phyloP scores from a whole-genome alignment of 495 filamentous ascomycete species.

The Thermothielavioides terrestris region DNA sequence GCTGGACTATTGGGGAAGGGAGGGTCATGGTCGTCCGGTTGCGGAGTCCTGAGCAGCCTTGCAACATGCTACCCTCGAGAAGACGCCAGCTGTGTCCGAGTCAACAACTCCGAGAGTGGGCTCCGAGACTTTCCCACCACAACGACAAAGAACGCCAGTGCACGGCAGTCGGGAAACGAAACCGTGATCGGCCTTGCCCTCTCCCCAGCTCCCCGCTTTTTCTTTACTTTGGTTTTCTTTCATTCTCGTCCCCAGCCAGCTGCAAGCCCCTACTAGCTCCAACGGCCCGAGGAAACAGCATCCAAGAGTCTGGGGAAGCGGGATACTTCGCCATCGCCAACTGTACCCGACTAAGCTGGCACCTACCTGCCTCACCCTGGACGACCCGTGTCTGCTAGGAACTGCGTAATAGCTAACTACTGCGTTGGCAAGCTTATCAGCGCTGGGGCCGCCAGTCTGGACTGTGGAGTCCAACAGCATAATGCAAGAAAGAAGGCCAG shows the following conservation, averaged over 20 bases:
- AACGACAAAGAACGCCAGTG: no score
- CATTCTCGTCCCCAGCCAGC: not conserved
- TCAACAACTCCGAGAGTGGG: no score
- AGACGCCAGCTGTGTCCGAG: not conserved
- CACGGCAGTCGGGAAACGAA: no score
- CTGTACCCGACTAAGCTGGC: not conserved
- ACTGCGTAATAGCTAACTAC: no score
- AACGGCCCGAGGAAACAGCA: not conserved
- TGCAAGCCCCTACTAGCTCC: not conserved
- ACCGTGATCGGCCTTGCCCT: not conserved
- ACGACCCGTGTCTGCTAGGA: not conserved
- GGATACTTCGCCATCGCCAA: not conserved
- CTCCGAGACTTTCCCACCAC: not conserved
- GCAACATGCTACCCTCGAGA: no score
- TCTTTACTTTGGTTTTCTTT: not conserved
- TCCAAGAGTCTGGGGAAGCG: not conserved
- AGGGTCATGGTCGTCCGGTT: not conserved
- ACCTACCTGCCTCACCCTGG: not conserved
- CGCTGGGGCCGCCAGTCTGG: no score
- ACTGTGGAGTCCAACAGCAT: no score
- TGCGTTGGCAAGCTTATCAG: no score
- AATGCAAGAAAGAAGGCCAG: no score
- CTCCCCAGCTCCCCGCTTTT: not conserved
- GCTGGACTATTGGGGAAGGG: not conserved
- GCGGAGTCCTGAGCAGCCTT: not conserved